Base-by-base conservation (phyloP, 345 rosid genomes). In the Limnanthes douglasii region DNA sequence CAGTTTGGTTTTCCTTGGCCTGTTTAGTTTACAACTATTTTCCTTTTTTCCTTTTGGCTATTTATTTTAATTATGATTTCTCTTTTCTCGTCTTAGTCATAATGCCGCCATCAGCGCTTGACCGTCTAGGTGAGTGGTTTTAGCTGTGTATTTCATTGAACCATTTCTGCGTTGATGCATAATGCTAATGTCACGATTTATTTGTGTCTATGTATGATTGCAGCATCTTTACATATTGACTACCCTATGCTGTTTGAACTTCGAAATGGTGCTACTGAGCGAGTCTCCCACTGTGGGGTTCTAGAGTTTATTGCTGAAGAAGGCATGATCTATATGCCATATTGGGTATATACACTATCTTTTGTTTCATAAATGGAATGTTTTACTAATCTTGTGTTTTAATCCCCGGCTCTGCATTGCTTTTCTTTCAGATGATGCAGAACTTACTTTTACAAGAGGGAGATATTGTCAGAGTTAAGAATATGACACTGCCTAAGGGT, bases 301-400 rank as follows among this genome's bases (percentile, higher is more conserved):
- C 67, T 90, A 11, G 99, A 90, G 76, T 84, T 90, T 45, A 75
- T 84, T 51, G 96, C 99, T 16, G 96, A 90, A 65, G 99, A 90
- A 70, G 99, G 99, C 59, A 80, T 84, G 94, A 90, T 90, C 41
- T 85, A 85, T 54, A 85, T 90, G 99, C 99, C 99, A 19, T 90
- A 84, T 48, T 90, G 99, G 96, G 94, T 90, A n/a, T n/a, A n/a
- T n/a, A n/a, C n/a, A 41, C 6, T 21, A 28, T 48, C 18, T 4
- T 30, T 31, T 28, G n/a, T 16, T n/a, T 22, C 6, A 13, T n/a
- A n/a, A n/a, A 13, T 29, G 11, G 2, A 13, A 7, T n/a, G n/a
- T n/a, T n/a, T n/a, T n/a, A n/a, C n/a, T n/a, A n/a, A n/a, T n/a
- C n/a, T n/a, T n/a, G n/a, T n/a, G n/a, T n/a, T n/a, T n/a, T n/a